A percentile compares a stretch with the other conserved stretches of the same genome.
Conservation (phyloP, 805 yeast genomes). For the Wickerhamomyces hampshirensis region DNA sequence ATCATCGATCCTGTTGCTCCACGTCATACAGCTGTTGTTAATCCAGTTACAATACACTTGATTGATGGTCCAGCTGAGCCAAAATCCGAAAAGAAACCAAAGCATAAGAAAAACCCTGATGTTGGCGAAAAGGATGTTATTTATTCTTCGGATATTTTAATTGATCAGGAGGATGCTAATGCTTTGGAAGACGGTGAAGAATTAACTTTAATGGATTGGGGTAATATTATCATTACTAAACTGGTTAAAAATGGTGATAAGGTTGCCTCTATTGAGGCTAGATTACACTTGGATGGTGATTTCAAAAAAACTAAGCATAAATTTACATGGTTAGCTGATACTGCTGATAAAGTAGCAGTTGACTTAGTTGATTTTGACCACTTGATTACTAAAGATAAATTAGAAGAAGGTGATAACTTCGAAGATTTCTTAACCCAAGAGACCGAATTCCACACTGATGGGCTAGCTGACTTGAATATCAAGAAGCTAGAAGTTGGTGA, state of each 20-base stretch:
- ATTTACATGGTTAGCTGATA: constrained; percentile 89
- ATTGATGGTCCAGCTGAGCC: constrained; percentile 65
- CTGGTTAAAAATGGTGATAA: constrained; percentile 56
- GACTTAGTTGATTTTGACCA: constrained; percentile 91
- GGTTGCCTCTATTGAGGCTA: constrained; percentile 65
- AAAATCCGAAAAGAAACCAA: constrained; percentile 69
- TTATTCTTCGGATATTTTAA: constrained; percentile 54
- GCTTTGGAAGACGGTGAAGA: constrained; percentile 83
- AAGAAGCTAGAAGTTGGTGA: constrained; percentile 77
- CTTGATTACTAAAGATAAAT: constrained; percentile 88
- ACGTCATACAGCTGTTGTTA: constrained; percentile 80
- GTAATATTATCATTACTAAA: constrained; percentile 78
- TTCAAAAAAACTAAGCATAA: constrained; percentile 95
- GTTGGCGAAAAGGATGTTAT: constrained; percentile 82
- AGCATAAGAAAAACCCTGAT: constrained; percentile 92
- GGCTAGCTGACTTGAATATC: constrained; percentile 77
- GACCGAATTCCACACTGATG: constrained; percentile 78
- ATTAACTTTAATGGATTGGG: constrained; percentile 99
- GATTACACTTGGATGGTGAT: constrained; percentile 89
- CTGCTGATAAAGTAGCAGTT: constrained; percentile 64
- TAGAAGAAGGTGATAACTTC: constrained; percentile 90
- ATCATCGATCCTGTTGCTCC: constrained; percentile 96
- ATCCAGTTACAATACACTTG: constrained; percentile 68
- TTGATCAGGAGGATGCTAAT: constrained; percentile 83
- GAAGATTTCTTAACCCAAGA: constrained; percentile 86